A percentile compares a stretch with the other conserved stretches of the same genome.
These are phyloP conservation scores for Backusella circina DNA, from an alignment of 192 early-diverging fungal species.

Conservation along the genomic window DNA sequence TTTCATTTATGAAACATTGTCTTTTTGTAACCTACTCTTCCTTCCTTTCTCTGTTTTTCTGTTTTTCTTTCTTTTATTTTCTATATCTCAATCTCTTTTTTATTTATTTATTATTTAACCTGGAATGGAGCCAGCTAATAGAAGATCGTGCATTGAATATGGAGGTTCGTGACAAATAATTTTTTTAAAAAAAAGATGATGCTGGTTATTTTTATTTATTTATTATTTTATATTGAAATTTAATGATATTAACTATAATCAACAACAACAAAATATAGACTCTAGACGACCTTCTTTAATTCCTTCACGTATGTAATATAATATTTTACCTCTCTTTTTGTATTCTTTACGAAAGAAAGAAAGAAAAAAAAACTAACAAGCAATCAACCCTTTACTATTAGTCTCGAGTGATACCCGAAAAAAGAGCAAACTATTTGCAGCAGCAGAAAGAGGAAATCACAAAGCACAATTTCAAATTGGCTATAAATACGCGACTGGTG, in stretches of 20 bases:
- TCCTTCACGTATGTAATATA: not conserved
- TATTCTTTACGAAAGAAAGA: not conserved
- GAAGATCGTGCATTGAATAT: not conserved
- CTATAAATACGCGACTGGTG: not conserved
- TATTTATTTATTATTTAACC: not conserved
- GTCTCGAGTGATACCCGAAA: not conserved
- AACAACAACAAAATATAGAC: not conserved
- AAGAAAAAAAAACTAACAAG: not conserved
- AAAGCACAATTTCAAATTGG: not conserved
- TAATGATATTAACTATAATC: not conserved
- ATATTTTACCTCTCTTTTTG: not conserved
- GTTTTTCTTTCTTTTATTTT: not conserved
- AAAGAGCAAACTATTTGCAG: not conserved
- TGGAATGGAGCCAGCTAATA: not conserved
- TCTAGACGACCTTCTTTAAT: not conserved
- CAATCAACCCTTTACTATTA: not conserved
- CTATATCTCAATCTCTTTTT: not conserved
- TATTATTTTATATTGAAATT: not conserved
- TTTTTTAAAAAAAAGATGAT: not conserved
- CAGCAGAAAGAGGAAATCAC: constrained; percentile 2
- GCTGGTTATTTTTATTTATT: not conserved
- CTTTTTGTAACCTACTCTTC: not conserved
- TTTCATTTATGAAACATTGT: not conserved
- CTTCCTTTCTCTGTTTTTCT: not conserved
- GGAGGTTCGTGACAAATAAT: not conserved